A percentile compares a stretch with the other conserved stretches of the same genome.
phyloP scores from a whole-genome alignment of 805 yeast genomes.

The Teunomyces tritomae region DNA sequence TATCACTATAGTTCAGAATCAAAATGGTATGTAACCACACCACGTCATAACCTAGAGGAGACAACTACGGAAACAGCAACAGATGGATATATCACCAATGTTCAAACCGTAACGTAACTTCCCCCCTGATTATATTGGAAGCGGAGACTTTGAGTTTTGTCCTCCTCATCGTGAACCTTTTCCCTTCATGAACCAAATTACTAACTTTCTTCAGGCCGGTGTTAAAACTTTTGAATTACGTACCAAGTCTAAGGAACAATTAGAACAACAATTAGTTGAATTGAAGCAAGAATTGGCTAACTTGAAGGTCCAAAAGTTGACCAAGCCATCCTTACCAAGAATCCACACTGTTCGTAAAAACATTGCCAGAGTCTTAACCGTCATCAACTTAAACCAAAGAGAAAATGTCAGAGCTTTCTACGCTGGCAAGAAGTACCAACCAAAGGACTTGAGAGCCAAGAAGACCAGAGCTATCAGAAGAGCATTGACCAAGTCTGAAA shows the following conservation, averaged over 20 bases:
- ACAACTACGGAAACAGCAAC: neutral
- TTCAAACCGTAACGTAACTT: too few species aligned
- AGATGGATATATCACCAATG: too few species aligned
- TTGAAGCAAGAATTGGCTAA: constrained; percentile 95
- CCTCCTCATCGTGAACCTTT: neutral
- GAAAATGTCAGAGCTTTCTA: constrained; percentile 91
- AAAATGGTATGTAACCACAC: constrained; percentile 11
- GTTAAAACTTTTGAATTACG: constrained; percentile 95
- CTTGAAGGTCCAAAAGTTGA: constrained; percentile 93
- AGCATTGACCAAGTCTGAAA: constrained; percentile 85
- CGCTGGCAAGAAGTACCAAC: constrained; percentile 92
- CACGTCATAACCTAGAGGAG: neutral
- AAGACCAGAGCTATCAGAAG: constrained; percentile 99
- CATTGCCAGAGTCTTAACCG: constrained; percentile 96
- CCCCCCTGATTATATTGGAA: too few species aligned
- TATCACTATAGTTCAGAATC: constrained; percentile 9
- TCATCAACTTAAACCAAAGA: constrained; percentile 96
- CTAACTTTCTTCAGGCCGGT: constrained; percentile 56
- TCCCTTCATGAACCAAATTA: neutral
- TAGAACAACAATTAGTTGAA: constrained; percentile 90
- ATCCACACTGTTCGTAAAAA: constrained; percentile 96
- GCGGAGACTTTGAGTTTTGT: too few species aligned
- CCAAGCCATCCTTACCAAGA: constrained; percentile 91
- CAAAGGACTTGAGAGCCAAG: constrained; percentile 99
- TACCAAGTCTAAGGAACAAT: constrained; percentile 95